These are phyloP conservation scores for Gymnopilus junonius DNA, from an alignment of 768 basidiomycete genomes.

Conservation along the genomic window DNA sequence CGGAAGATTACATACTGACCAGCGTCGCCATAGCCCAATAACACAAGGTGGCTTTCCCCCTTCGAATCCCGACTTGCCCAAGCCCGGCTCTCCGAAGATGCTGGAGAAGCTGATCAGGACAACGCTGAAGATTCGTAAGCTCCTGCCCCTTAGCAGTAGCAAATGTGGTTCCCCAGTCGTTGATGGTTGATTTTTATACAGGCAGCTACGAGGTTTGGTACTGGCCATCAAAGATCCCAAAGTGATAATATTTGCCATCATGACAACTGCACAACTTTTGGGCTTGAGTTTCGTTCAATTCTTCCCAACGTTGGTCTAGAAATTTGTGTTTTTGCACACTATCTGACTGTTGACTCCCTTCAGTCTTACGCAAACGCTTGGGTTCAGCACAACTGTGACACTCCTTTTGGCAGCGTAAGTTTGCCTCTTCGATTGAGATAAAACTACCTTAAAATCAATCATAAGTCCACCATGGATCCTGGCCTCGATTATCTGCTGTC, in stretches of 20 bases:
- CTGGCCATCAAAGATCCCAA: constrained; percentile 61
- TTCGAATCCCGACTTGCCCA: constrained; percentile 62
- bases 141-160: background rate
- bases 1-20: background rate
- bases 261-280: constrained; percentile 52
- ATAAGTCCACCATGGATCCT: constrained; percentile 68
- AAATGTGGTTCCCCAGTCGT: too few relatives aligned
- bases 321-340: too few relatives aligned
- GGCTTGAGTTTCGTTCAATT: constrained; percentile 67
- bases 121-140: constrained; percentile 60
- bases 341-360: background rate
- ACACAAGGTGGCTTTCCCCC: constrained; percentile 61
- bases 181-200: constrained; percentile 21
- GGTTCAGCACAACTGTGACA: constrained; percentile 60
- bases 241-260: constrained; percentile 56
- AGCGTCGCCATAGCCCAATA: constrained; percentile 50
- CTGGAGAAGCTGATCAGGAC: constrained; percentile 69
- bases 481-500: constrained; percentile 49
- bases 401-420: constrained; percentile 65
- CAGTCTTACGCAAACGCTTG: constrained; percentile 63
- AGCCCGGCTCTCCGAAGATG: constrained; percentile 68
- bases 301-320: constrained; percentile 50
- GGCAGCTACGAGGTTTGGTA: constrained; percentile 54
- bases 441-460: background rate
- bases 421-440: background rate